These are phyloP conservation scores for Colletotrichum agaves DNA, from an alignment of 2,329 filamentous ascomycete genomes.

Conservation along the genomic window DNA sequence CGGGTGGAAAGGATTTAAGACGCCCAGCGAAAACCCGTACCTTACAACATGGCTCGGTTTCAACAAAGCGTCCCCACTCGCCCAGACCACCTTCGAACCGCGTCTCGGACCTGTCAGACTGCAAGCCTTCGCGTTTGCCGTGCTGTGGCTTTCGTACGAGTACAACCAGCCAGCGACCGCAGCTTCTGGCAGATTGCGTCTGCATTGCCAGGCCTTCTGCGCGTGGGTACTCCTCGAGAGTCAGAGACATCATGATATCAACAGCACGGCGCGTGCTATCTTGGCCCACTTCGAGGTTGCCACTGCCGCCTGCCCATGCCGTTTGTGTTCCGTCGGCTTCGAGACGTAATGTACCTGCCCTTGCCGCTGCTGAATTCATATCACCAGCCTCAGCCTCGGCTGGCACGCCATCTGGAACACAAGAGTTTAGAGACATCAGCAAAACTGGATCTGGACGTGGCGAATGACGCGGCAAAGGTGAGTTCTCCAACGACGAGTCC, in stretches of 20 bases:
- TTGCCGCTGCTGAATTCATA: not conserved
- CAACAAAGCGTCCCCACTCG: slow-evolving; percentile 6
- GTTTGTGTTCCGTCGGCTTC: not conserved
- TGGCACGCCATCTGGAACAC: not conserved
- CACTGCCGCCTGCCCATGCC: slow-evolving; percentile 2
- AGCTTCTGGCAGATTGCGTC: slow-evolving; percentile 7
- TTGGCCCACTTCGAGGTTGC: not conserved
- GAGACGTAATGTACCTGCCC: not conserved
- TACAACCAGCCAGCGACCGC: not conserved
- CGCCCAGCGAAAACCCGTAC: not conserved
- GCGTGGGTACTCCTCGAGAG: not conserved
- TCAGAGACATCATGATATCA: not conserved
- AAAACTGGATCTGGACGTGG: not conserved
- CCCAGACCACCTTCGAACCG: not conserved
- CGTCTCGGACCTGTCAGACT: not conserved
- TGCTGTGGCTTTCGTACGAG: too few species aligned
- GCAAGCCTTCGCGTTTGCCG: too few species aligned
- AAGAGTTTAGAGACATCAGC: not conserved
- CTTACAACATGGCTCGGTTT: not conserved
- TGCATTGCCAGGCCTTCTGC: not conserved
- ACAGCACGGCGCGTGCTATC: not conserved
- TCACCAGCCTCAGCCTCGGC: slow-evolving; percentile 1
- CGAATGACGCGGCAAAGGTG: not conserved
- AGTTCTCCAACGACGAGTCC: not conserved
- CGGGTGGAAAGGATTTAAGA: not conserved